Percentiles rank a stretch among this genome's conserved stretches.
Conservation (phyloP, 805 yeast species). For the Barnettozyma californica region DNA sequence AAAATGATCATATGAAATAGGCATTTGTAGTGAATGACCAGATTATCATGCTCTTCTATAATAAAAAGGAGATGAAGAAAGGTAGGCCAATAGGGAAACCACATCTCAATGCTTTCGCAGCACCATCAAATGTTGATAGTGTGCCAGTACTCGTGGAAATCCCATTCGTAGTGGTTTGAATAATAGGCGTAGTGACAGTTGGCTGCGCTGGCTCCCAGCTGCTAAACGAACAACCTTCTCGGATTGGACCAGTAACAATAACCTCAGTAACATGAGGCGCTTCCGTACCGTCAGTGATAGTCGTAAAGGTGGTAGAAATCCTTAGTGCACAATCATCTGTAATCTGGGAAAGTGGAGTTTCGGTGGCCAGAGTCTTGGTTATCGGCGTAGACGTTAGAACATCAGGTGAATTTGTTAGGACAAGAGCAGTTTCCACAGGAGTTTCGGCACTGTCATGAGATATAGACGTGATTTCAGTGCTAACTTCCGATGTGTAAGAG, state of each 20-base stretch:
- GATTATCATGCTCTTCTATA: not conserved
- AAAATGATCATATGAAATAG: not conserved
- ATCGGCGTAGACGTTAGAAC: not conserved
- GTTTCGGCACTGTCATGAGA: not conserved
- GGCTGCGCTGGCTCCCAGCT: not conserved
- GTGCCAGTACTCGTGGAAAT: not conserved
- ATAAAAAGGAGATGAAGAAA: not conserved
- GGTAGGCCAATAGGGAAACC: not conserved
- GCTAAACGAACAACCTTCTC: not conserved
- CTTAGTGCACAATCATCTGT: not conserved
- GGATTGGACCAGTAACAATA: not conserved
- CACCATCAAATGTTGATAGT: slow-evolving; percentile 3
- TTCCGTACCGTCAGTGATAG: not conserved
- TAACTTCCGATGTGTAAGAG: not conserved
- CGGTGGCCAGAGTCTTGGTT: not conserved
- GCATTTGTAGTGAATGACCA: not conserved
- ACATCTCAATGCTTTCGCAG: not conserved
- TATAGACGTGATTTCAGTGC: not conserved
- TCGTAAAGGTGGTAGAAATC: not conserved
- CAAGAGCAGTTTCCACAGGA: not conserved
- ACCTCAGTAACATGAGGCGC: not conserved
- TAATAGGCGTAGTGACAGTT: not conserved
- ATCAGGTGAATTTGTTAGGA: not conserved
- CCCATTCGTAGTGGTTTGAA: not conserved
- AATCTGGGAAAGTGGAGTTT: not conserved